Conservation (phyloP, 2,329 filamentous ascomycete species). For the Stemphylium lycopersici region DNA sequence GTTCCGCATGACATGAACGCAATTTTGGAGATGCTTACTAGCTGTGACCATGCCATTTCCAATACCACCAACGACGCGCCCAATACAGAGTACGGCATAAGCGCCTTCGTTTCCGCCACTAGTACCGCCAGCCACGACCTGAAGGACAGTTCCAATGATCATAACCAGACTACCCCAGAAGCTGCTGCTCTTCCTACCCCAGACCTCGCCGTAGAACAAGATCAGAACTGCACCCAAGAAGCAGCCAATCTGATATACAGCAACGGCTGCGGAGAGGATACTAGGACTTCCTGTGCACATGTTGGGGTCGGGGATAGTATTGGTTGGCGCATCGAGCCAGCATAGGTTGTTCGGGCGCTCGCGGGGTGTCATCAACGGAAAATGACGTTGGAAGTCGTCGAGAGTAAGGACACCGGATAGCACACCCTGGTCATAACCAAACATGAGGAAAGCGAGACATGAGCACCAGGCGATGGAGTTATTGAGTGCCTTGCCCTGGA, state of each 20-base stretch:
- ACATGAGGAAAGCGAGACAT: slow-evolving; percentile 43
- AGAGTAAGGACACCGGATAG: slow-evolving; percentile 72
- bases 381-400: slow-evolving; percentile 58
- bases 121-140: slow-evolving; percentile 41
- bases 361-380: slow-evolving; percentile 28
- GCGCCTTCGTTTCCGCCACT: slow-evolving; percentile 55
- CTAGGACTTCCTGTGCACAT: slow-evolving; percentile 25
- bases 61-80: slow-evolving; percentile 30
- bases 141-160: slow-evolving; percentile 63
- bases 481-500: slow-evolving; percentile 21
- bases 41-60: slow-evolving; percentile 57
- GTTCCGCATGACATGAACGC: slow-evolving; percentile 13
- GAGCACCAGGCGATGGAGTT: slow-evolving; percentile 23
- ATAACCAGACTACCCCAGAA: slow-evolving; percentile 25
- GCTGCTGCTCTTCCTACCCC: slow-evolving; percentile 53
- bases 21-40: slow-evolving; percentile 37
- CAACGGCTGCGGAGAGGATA: slow-evolving; percentile 22
- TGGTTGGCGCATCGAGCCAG: slow-evolving; percentile 20
- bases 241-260: slow-evolving; percentile 46
- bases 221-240: slow-evolving; percentile 47
- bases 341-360: slow-evolving; percentile 17
- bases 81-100: slow-evolving; percentile 58
- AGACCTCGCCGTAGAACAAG: slow-evolving; percentile 59
- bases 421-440: slow-evolving; percentile 69
- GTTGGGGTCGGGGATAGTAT: slow-evolving; percentile 6